phyloP scores from a whole-genome alignment of 345 rosid genomes.

The Euphorbia peplus region DNA sequence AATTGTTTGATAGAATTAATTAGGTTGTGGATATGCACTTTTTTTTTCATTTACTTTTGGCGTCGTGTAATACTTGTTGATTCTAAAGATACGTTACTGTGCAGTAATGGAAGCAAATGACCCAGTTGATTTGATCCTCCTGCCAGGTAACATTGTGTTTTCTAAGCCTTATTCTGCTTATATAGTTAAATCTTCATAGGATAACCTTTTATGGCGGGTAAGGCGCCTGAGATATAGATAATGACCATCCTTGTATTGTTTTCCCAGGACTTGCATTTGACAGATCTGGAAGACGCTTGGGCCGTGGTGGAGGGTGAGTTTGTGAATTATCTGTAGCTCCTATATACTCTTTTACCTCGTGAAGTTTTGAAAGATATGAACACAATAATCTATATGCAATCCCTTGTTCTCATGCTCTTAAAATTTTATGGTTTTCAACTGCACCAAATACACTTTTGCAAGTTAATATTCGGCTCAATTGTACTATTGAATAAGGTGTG shows the following conservation, averaged over 20 bases:
- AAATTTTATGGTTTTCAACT: not conserved
- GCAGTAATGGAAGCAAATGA: conserved; percentile 79
- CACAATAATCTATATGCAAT: not conserved
- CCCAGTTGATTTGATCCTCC: conserved; percentile 70
- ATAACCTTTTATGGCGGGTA: not conserved
- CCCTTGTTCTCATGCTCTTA: too few species aligned
- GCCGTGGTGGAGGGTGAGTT: conserved; percentile 94
- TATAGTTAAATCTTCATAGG: not conserved
- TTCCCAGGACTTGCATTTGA: conserved; percentile 95
- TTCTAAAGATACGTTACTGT: conserved; percentile 19
- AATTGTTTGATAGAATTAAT: too few species aligned
- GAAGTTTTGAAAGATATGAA: not conserved
- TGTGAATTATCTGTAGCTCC: not conserved
- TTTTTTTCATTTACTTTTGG: not conserved
- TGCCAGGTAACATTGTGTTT: conserved; percentile 62
- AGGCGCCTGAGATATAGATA: not conserved
- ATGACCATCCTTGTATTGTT: not conserved
- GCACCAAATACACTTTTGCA: not conserved
- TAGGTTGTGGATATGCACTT: too few species aligned
- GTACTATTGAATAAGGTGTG: not conserved
- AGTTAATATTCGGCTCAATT: not conserved
- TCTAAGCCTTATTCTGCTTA: too few species aligned
- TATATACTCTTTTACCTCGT: not conserved
- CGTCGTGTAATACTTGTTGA: not conserved
- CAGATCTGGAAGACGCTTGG: conserved; percentile 80